A percentile compares a stretch with the other conserved stretches of the same genome.
Conservation (phyloP, 257 asterid genomes). For the Handroanthus guayacan region DNA sequence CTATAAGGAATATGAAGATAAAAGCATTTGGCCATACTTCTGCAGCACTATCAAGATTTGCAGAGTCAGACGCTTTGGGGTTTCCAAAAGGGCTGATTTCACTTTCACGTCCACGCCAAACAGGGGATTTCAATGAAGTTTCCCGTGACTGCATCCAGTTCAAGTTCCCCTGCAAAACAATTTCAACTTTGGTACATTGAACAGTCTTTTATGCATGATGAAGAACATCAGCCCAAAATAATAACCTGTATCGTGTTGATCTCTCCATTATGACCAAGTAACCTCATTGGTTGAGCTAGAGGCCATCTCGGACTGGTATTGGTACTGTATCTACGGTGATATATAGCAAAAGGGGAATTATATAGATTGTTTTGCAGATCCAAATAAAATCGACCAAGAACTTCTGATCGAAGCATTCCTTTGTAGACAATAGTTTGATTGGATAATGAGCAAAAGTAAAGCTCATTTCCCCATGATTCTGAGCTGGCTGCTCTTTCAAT, state of each 20-base stretch:
- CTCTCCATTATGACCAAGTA: slow-evolving; percentile 99
- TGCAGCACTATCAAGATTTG: slow-evolving; percentile 97
- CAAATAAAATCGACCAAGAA: slow-evolving; percentile 85
- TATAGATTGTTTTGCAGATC: slow-evolving; percentile 83
- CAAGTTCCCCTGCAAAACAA: slow-evolving; percentile 78
- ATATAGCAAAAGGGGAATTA: slow-evolving; percentile 92
- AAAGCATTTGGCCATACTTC: slow-evolving; percentile 64
- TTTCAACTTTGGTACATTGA: slow-evolving; percentile 38
- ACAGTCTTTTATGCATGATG: slow-evolving; percentile 17
- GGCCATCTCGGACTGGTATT: slow-evolving; percentile 99
- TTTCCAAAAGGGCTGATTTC: slow-evolving; percentile 97
- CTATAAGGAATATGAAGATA: slow-evolving; percentile 11
- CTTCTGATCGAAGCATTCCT: slow-evolving; percentile 98
- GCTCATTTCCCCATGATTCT: slow-evolving; percentile 85
- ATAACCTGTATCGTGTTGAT: slow-evolving; percentile 97
- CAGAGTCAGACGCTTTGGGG: slow-evolving; percentile 97
- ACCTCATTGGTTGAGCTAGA: slow-evolving; percentile 99
- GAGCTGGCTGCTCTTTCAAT: slow-evolving; percentile 76
- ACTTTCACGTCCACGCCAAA: slow-evolving; percentile 98
- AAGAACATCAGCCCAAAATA: slow-evolving; percentile 18
- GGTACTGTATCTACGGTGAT: slow-evolving; percentile 97
- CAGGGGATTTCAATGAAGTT: slow-evolving; percentile 89
- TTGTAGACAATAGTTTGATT: slow-evolving; percentile 96
- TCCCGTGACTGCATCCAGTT: slow-evolving; percentile 99
- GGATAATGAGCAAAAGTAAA: slow-evolving; percentile 96